A percentile compares a stretch with the other conserved stretches of the same genome.
These are phyloP conservation scores for Trichoderma erinaceum DNA, from an alignment of 495 filamentous ascomycete species.

Conservation along the genomic window DNA sequence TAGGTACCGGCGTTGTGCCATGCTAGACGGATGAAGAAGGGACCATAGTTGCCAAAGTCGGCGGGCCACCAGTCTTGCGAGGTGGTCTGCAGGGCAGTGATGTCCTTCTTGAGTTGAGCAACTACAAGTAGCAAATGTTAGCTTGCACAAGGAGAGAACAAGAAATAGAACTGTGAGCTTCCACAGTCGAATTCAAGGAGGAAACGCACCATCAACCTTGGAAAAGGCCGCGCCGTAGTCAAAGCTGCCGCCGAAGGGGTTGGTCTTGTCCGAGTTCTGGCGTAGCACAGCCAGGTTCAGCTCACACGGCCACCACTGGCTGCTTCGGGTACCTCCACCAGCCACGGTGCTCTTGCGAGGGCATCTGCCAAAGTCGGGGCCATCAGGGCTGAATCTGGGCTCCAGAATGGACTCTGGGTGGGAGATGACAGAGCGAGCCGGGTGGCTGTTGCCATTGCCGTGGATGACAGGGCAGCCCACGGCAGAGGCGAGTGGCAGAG, in stretches of 20 bases:
- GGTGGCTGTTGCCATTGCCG: not conserved
- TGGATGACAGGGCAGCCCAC: not conserved
- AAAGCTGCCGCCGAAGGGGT: slow-evolving; percentile 54
- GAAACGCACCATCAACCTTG: slow-evolving; percentile 51
- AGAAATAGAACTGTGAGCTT: not conserved
- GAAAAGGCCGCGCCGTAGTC: slow-evolving; percentile 65
- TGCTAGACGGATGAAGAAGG: slow-evolving; percentile 69
- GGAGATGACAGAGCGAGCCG: not conserved
- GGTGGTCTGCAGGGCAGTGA: slow-evolving; percentile 60
- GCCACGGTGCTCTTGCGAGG: slow-evolving; percentile 35
- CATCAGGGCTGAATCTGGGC: not conserved
- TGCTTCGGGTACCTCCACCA: slow-evolving; percentile 54
- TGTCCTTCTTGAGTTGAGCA: slow-evolving; percentile 62
- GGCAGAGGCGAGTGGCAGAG: slow-evolving; percentile 1
- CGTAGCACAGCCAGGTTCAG: slow-evolving; percentile 64
- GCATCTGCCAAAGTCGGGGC: slow-evolving; percentile 8
- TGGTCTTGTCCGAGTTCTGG: slow-evolving; percentile 55
- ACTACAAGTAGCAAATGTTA: not conserved
- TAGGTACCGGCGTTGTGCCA: slow-evolving; percentile 68
- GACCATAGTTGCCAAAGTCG: slow-evolving; percentile 71
- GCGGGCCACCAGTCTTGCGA: slow-evolving; percentile 74
- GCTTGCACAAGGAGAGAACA: not conserved
- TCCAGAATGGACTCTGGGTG: slow-evolving; percentile 1
- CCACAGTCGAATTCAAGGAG: not conserved
- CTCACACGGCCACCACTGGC: slow-evolving; percentile 64